These are phyloP conservation scores for Pyrrhoderma noxium DNA, from an alignment of 1,284 basidiomycete species.

Conservation along the genomic window DNA sequence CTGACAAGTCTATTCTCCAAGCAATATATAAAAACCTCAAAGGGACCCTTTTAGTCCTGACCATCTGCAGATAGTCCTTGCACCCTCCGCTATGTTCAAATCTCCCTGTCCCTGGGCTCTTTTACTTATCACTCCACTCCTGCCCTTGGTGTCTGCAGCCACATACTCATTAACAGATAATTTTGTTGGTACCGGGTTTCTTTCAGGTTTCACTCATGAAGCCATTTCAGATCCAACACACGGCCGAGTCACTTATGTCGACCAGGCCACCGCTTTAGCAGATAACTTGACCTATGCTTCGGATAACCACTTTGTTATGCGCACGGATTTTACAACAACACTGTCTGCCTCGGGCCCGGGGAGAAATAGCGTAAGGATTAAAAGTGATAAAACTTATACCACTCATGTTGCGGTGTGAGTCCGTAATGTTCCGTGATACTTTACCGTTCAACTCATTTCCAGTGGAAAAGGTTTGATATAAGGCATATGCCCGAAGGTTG, in stretches of 20 bases:
- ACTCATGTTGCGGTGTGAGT: conserved; percentile 29
- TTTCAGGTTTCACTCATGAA: conserved; percentile 36
- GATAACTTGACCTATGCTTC: conserved; percentile 44
- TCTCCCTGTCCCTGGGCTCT: not conserved
- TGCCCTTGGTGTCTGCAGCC: conserved; percentile 3
- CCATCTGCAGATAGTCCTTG: too few relatives aligned
- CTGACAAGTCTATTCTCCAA: too few relatives aligned
- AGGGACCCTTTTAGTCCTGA: too few relatives aligned
- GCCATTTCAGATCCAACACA: conserved; percentile 40
- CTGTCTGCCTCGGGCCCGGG: conserved; percentile 28
- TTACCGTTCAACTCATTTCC: conserved; percentile 25
- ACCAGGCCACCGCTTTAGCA: conserved; percentile 35
- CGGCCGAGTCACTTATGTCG: conserved; percentile 51
- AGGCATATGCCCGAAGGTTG: conserved; percentile 55
- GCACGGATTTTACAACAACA: conserved; percentile 28
- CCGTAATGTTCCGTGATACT: not conserved
- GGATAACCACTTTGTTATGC: conserved; percentile 37
- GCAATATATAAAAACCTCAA: too few relatives aligned
- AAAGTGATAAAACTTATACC: conserved; percentile 26
- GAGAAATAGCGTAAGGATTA: conserved; percentile 30
- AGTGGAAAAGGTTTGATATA: conserved; percentile 26
- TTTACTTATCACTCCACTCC: not conserved
- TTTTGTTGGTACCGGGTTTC: conserved; percentile 34
- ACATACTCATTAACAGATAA: conserved; percentile 13
- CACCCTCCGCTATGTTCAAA: too few relatives aligned